Conservation (phyloP, 2,329 filamentous ascomycete species). For the Geosmithia putterillii region DNA sequence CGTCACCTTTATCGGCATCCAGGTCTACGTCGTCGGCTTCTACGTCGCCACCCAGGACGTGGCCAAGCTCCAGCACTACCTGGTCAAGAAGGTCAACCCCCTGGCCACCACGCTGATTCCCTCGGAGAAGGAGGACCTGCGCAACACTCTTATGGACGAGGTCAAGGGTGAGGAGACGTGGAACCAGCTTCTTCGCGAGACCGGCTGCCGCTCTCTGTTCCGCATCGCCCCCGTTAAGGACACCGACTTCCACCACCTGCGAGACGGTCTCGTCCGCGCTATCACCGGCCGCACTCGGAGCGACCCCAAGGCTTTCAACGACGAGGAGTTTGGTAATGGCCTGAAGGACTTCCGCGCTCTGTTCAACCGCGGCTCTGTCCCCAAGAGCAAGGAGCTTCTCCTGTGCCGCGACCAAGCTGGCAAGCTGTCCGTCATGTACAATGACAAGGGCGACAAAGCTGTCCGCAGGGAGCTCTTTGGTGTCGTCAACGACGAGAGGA, state of each 20-base stretch:
- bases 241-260: slow-evolving; percentile 86
- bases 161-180: slow-evolving; percentile 60
- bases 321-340: slow-evolving; percentile 64
- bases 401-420: slow-evolving; percentile 57
- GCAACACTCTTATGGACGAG: slow-evolving; percentile 56
- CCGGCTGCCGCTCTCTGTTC: slow-evolving; percentile 63
- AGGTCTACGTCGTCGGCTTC: slow-evolving; percentile 90
- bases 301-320: slow-evolving; percentile 41
- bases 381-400: slow-evolving; percentile 68
- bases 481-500: slow-evolving; percentile 61
- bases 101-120: slow-evolving; percentile 74
- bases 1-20: slow-evolving; percentile 78
- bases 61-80: slow-evolving; percentile 61
- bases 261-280: slow-evolving; percentile 81
- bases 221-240: slow-evolving; percentile 83
- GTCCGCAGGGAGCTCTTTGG: slow-evolving; percentile 48
- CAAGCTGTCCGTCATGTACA: slow-evolving; percentile 53
- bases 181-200: slow-evolving; percentile 54
- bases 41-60: slow-evolving; percentile 83
- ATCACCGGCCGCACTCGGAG: slow-evolving; percentile 61
- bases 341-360: slow-evolving; percentile 68
- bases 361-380: slow-evolving; percentile 71
- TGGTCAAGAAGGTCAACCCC: slow-evolving; percentile 65
- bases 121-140: slow-evolving; percentile 65
- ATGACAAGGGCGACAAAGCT: slow-evolving; percentile 35